These are phyloP conservation scores for Linum lewisii DNA, from an alignment of 345 rosid genomes.

Conservation along the genomic window DNA sequence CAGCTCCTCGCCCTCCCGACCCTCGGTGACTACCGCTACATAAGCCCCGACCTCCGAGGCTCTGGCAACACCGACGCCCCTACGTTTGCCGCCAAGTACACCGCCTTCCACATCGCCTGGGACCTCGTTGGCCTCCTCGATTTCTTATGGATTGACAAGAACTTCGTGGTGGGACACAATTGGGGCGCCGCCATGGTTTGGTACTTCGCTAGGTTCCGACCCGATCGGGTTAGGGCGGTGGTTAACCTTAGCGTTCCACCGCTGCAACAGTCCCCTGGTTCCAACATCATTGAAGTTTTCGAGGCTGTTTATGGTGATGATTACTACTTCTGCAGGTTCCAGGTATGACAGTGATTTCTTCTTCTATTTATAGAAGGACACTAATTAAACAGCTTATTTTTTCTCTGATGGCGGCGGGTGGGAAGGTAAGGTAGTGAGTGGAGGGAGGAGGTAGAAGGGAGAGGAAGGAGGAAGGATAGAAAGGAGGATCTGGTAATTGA, in stretches of 20 bases:
- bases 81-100: neutral
- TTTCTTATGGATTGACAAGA: neutral
- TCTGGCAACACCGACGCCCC: constrained; percentile 7
- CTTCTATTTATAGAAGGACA: too few relatives aligned
- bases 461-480: too few relatives aligned
- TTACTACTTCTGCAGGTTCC: constrained; percentile 7
- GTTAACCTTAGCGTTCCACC: constrained; percentile 4
- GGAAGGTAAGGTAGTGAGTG: too few relatives aligned
- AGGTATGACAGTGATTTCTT: too few relatives aligned
- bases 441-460: too few relatives aligned
- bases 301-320: neutral
- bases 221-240: constrained; percentile 1
- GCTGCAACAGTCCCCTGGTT: neutral
- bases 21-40: neutral
- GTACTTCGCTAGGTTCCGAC: neutral
- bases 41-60: constrained; percentile 3
- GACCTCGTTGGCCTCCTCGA: constrained; percentile 45
- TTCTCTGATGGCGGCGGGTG: too few relatives aligned
- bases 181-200: neutral
- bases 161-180: constrained; percentile 2
- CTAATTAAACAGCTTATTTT: too few relatives aligned
- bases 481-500: too few relatives aligned
- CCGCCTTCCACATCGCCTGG: neutral
- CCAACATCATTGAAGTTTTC: neutral
- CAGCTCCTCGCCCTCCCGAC: neutral